These are phyloP conservation scores for Candida pseudofarinosa DNA, from an alignment of 805 yeast genomes.

Conservation along the genomic window DNA sequence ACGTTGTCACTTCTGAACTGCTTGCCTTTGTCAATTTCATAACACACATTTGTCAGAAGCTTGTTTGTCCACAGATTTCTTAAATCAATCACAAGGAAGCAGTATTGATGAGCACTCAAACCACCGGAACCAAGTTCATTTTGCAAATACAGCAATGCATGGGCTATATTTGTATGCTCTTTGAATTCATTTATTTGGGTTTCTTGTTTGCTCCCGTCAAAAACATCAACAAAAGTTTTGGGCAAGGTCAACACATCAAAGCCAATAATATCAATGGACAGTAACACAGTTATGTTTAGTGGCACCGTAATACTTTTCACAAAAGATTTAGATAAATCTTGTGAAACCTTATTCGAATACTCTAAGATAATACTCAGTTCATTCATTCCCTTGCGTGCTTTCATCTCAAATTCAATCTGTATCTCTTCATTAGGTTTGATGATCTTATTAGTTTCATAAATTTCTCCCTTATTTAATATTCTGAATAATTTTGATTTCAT, in stretches of 20 bases:
- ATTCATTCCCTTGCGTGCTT: slow-evolving; percentile 71
- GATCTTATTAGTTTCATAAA: slow-evolving; percentile 29
- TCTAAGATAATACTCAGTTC: slow-evolving; percentile 63
- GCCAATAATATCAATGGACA: slow-evolving; percentile 70
- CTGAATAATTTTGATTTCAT: slow-evolving; percentile 54
- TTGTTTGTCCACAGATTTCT: slow-evolving; percentile 76
- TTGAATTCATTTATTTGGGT: slow-evolving; percentile 16
- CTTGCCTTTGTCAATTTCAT: slow-evolving; percentile 21
- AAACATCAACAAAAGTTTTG: slow-evolving; percentile 18
- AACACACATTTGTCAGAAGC: slow-evolving; percentile 25
- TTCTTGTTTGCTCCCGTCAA: slow-evolving; percentile 5
- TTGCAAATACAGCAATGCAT: slow-evolving; percentile 2
- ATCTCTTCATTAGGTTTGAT: slow-evolving; percentile 41
- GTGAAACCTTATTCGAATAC: slow-evolving; percentile 42
- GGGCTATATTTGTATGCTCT: slow-evolving; percentile 21
- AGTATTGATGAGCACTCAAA: slow-evolving; percentile 43
- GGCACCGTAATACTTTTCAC: slow-evolving; percentile 65
- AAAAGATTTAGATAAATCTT: slow-evolving; percentile 18
- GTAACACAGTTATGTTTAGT: slow-evolving; percentile 61
- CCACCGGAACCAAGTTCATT: slow-evolving; percentile 20
- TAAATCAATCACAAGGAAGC: slow-evolving; percentile 67
- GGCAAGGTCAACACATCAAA: slow-evolving; percentile 67
- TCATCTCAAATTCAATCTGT: slow-evolving; percentile 51
- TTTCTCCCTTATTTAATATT: slow-evolving; percentile 45
- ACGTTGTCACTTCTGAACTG: slow-evolving; percentile 25